phyloP scores from a whole-genome alignment of 1,284 basidiomycete species.

The Trichosporon coremiiforme region DNA sequence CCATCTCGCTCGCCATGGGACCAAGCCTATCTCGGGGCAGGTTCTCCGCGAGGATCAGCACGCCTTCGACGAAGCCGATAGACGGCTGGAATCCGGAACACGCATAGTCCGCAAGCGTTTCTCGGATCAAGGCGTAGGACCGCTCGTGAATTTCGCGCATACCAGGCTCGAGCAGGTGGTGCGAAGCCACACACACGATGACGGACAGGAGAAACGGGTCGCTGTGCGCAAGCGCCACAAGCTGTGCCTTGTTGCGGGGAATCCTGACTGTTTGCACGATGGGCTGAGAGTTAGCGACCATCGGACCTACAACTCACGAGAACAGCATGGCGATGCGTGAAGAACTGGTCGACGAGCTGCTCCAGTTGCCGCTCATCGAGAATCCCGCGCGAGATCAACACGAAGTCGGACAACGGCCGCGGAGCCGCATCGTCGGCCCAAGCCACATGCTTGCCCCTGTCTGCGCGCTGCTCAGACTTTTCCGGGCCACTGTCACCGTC shows the following conservation, averaged over 20 bases:
- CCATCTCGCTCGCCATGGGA: constrained; percentile 28
- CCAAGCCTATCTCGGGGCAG: constrained; percentile 39
- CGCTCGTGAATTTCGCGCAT: constrained; percentile 46
- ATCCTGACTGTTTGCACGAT: constrained; percentile 55
- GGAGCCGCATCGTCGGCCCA: constrained; percentile 34
- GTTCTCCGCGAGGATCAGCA: constrained; percentile 55
- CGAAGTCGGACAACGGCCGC: constrained; percentile 41
- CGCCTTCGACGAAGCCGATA: constrained; percentile 57
- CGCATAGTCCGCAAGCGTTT: constrained; percentile 50
- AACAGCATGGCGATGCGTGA: constrained; percentile 52
- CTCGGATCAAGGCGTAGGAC: constrained; percentile 47
- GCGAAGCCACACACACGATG: constrained; percentile 54
- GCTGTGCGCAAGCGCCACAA: constrained; percentile 46
- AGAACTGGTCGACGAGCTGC: constrained; percentile 50
- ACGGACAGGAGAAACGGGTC: constrained; percentile 55
- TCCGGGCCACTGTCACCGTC: constrained; percentile 29
- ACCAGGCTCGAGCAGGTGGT: constrained; percentile 44
- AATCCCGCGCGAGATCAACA: constrained; percentile 49
- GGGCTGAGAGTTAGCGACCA: constrained; percentile 37
- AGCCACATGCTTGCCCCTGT: constrained; percentile 34
- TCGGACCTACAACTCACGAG: constrained; percentile 40
- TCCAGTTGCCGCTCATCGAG: constrained; percentile 43
- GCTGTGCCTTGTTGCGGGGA: constrained; percentile 48
- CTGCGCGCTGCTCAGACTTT: constrained; percentile 28
- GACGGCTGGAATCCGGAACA: constrained; percentile 51